These are phyloP conservation scores for Torulaspora indica DNA, from an alignment of 805 yeast species.

Conservation along the genomic window DNA sequence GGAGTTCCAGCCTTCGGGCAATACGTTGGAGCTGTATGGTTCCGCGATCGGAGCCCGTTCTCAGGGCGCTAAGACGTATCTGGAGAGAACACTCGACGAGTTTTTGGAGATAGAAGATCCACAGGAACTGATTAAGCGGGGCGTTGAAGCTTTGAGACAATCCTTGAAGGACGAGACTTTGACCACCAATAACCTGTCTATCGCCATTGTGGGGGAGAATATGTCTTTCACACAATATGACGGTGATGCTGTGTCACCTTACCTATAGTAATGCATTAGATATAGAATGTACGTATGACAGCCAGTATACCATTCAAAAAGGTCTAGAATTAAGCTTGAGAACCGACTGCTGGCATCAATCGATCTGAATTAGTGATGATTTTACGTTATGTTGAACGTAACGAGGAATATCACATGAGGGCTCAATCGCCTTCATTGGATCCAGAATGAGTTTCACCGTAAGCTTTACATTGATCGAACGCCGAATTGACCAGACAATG, in stretches of 20 bases:
- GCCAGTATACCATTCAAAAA: not conserved
- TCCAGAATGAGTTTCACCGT: conserved; percentile 13
- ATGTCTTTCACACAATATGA: conserved; percentile 72
- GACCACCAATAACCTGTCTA: conserved; percentile 75
- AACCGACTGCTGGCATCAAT: no score
- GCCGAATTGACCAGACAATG: conserved; percentile 9
- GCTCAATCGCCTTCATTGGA: not conserved
- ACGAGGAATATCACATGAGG: no score
- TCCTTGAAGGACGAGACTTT: conserved; percentile 93
- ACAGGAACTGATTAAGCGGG: conserved; percentile 78
- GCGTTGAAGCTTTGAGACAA: conserved; percentile 86
- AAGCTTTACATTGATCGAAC: conserved; percentile 13
- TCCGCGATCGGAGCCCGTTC: conserved; percentile 98
- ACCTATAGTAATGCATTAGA: conserved; percentile 23
- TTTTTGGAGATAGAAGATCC: conserved; percentile 54
- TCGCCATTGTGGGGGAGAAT: conserved; percentile 87
- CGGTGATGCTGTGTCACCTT: conserved; percentile 65
- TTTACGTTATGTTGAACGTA: no score
- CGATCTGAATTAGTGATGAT: no score
- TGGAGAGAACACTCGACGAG: conserved; percentile 77
- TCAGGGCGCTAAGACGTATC: conserved; percentile 94
- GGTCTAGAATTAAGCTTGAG: not conserved
- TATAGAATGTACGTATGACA: not conserved
- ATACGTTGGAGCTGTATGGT: conserved; percentile 84
- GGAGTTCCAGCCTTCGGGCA: conserved; percentile 96